Evolutionary conservation across 2,329 filamentous ascomycete species (phyloP), one percentile per base, ranked within the genome.

Genomic region (Monosporascus sp.): DNA sequence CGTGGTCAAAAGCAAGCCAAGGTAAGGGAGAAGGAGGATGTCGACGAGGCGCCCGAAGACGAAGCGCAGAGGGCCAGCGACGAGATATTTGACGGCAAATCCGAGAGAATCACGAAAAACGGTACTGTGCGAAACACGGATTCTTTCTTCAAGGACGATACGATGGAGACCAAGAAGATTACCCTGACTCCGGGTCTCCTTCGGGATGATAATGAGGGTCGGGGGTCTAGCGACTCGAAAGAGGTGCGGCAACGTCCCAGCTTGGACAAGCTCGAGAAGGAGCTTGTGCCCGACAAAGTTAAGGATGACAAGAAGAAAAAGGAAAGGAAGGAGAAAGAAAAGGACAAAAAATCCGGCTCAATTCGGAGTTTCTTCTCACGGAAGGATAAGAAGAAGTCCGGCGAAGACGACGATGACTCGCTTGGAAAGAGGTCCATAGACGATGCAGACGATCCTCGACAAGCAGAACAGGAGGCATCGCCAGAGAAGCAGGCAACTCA

Each of bases 111-210:
- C 66, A 91, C 90, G 37, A 84, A 87, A 58, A 95, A 96, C 62
- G 91, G 91, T 43, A 93, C 89, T 22, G 81, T 96, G 45, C 84
- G 93, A 58, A 95, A 95, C 67, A 93, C 91, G 5, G 93, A 97
- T 71, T 96, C 93, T 1, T 97, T 97, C 77, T 97, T 97, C 78
- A 96, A 91, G 70, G 94, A 97, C 65, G 93, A 99, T 65, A 91
- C 84, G 35, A 88, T 91, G 38, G 94, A 97, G 71, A 97, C 94
- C 3, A 91, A 95, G 71, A 97, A 97, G 75, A 97, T 99, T 61
- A 96, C 92, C 0, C 81, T 99, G 45, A 99, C 94, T 3, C 94
- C 94, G 1, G 96, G 96, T 62, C 74, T 99, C 51, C 76, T 97
- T 41, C 86, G 93, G 43, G 93, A 97, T 60, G 92, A 97, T 61